Conservation (phyloP, 2,329 filamentous ascomycete genomes). For the Aurifilum marmelostoma region DNA sequence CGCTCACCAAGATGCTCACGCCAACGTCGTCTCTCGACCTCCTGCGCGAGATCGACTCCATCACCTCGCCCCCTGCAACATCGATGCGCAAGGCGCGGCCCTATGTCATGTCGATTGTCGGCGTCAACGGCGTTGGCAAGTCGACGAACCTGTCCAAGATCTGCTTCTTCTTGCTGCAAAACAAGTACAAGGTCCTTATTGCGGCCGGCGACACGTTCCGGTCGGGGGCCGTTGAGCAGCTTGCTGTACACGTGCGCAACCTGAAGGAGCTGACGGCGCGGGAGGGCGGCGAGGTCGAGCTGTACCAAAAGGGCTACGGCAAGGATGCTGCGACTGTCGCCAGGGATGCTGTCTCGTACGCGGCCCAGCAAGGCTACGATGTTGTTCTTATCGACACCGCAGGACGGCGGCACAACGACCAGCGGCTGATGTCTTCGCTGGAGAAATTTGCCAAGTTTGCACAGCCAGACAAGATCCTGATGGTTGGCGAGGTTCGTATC, state of each 20-base stretch:
- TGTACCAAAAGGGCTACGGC: constrained; percentile 97
- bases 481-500: constrained; percentile 69
- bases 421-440: constrained; percentile 91
- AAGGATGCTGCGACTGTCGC: constrained; percentile 96
- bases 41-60: constrained; percentile 85
- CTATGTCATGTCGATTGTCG: constrained; percentile 97
- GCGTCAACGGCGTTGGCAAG: constrained; percentile 97
- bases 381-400: constrained; percentile 98
- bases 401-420: constrained; percentile 91
- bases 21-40: constrained; percentile 94
- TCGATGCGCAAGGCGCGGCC: constrained; percentile 71
- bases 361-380: constrained; percentile 75
- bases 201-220: constrained; percentile 80
- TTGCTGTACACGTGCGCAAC: constrained; percentile 93
- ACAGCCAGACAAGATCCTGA: constrained; percentile 96
- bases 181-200: constrained; percentile 70
- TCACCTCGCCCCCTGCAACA: constrained; percentile 67
- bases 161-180: constrained; percentile 95
- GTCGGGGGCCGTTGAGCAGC: constrained; percentile 93
- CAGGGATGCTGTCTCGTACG: constrained; percentile 87
- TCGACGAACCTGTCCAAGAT: constrained; percentile 98
- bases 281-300: constrained; percentile 82
- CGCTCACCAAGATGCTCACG: constrained; percentile 91
- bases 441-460: constrained; percentile 98
- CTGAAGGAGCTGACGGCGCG: constrained; percentile 84